Base-by-base conservation (phyloP, 2,329 filamentous ascomycete species). In the Alternaria sp. region DNA sequence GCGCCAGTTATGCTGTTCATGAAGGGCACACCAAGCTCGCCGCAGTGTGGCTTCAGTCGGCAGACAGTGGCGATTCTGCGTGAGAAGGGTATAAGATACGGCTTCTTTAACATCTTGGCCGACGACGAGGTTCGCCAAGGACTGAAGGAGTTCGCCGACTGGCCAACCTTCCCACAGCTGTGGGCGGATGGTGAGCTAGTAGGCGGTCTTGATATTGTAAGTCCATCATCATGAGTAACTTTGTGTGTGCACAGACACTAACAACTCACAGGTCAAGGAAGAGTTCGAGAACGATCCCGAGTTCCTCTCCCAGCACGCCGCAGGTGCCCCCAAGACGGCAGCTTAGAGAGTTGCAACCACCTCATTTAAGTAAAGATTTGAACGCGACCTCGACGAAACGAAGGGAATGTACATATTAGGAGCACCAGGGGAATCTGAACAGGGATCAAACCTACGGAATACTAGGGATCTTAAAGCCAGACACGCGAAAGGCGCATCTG, bases 1-100 rank as follows among this genome's bases (percentile, higher is more conserved):
- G 95, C 96, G 30, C 93, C 94, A 0, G 94, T 99, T 30, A 99
- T 99, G 96, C 85, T 99, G 26, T 99, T 99, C 82, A 97, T 97
- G 93, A 97, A 97, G 84, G 94, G 94, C n/a, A 96, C 93, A 3
- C 94, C 94, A 0, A 92, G 90, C 69, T 87, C 89, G 30, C 94
- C 94, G 1, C 92, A 97, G 81, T 97, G 94, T 76, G 94, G 96
- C 3, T 99, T 99, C 82, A 97, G 93, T 70, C 86, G 95, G 71
- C 94, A 97, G 83, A 84, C 97, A 47, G 96, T 99, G 46, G 89
- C 85, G 25, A 88, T 99, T 50, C 83, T 99, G 73, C 88, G 96
- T 56, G 95, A 98, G 82, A 90, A 93, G 77, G 91, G 91, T 54
- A 92, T 99, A 64, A 93, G 97, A 79, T 99, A 98, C 80, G 96